Evolutionary conservation across 108 stramenopile species (phyloP).

Genomic region (Pseudonitzschia multistriata): DNA sequence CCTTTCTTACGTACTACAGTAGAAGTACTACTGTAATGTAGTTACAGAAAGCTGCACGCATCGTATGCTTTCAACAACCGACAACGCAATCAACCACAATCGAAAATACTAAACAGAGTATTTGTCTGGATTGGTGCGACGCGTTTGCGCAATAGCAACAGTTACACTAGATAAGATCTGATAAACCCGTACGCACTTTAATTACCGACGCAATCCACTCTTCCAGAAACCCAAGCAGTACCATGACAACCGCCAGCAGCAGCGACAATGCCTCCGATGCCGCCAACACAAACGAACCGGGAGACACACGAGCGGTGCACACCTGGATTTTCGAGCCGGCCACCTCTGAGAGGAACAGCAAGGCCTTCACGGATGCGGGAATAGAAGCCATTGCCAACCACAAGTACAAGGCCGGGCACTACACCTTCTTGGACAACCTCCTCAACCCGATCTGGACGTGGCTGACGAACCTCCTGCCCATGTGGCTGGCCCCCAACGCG

Average conservation of each 20-base stretch:
- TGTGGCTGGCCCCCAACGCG: constrained; percentile 89
- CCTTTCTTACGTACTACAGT: too few relatives aligned
- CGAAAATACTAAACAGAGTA: too few relatives aligned
- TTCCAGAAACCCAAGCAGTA: too few relatives aligned
- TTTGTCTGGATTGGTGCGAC: too few relatives aligned
- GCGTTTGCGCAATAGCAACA: too few relatives aligned
- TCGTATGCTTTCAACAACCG: too few relatives aligned
- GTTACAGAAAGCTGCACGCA: too few relatives aligned
- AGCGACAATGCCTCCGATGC: background rate
- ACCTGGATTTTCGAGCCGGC: constrained; percentile 29
- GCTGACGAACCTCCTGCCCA: constrained; percentile 75
- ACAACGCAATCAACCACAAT: too few relatives aligned
- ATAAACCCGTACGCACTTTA: too few relatives aligned
- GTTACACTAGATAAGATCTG: too few relatives aligned
- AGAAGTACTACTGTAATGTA: too few relatives aligned
- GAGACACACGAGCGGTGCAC: constrained; percentile 4
- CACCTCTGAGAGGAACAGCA: constrained; percentile 6
- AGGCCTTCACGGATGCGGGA: constrained; percentile 52
- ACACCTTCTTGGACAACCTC: constrained; percentile 70
- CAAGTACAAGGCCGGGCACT: constrained; percentile 68
- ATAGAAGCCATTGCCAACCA: constrained; percentile 72
- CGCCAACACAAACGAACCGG: background rate
- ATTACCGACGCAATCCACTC: too few relatives aligned
- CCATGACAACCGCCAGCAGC: background rate
- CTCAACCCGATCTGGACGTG: constrained; percentile 85